Base-by-base conservation (phyloP, 1,284 basidiomycete genomes). In the Leccinum colubrinum region DNA sequence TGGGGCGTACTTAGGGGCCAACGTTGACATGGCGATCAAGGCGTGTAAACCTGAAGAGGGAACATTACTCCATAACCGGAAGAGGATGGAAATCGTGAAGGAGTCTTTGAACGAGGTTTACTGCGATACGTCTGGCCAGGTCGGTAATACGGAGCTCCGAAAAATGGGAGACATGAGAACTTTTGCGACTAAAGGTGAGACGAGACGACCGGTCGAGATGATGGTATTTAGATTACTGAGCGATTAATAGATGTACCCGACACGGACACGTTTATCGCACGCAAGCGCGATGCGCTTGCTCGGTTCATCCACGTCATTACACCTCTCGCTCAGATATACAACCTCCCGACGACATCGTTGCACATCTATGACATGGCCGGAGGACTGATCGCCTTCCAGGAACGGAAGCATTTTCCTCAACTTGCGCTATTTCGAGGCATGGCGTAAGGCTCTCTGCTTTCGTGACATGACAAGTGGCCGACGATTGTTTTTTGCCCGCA, bases 341-440 rank as follows among this genome's bases (percentile, higher is more conserved):
- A 79, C 53, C 80, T 93, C 30, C 85, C 89, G 0, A 79, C 86
- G n/a, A 79, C 84, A 0, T 90, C 89, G 60, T 70, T 98, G 65
- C 93, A 96, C 69, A 83, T 98, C 74, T 91, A 88, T 75, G 95
- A 99, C 70, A 72, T 82, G 9, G 78, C 80, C 6, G 95, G 96
- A 1, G 90, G 88, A 1, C 78, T 91, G 17, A 97, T 98, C 63
- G 97, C 95, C 0, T 98, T 98, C 81, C 74, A 82, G 94, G 33
- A 88, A 87, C 57, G 95, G 94, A 3, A 90, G 90, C 62, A 82
- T 99, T 33, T 98, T 95, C 78, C 79, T 97, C 66, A 98, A 98
- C 72, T 78, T 96, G 27, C 82, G 94, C 43, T 97, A 90, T 73
- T 97, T 88, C 67, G 83, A 91, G 70, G 86, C 89, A 62, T 95